Percentiles rank a stretch among this genome's conserved stretches.
Evolutionary conservation across 352 stramenopile species (phyloP).

Genomic region (Phytopythium litorale): DNA sequence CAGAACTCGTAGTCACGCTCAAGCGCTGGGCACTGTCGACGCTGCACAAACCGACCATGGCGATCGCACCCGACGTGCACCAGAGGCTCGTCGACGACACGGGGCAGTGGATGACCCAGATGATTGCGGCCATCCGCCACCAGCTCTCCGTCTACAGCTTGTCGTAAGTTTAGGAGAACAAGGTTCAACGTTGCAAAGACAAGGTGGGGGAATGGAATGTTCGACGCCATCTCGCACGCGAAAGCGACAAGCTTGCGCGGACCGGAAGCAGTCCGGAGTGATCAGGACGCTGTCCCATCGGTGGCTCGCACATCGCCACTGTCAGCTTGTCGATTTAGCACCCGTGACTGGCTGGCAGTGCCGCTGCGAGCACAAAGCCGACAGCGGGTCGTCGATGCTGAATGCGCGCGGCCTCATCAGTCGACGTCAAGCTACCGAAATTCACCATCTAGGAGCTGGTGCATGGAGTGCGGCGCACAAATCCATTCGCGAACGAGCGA

Average conservation of each 20-base stretch:
- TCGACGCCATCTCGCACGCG: not conserved
- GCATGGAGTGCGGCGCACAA: too few relatives aligned
- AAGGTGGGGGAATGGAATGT: not conserved
- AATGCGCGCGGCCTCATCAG: not conserved
- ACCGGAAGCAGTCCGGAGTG: not conserved
- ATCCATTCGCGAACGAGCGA: too few relatives aligned
- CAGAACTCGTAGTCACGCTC: constrained; percentile 25
- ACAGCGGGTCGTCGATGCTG: not conserved
- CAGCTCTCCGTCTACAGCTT: constrained; percentile 8
- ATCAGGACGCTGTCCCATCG: not conserved
- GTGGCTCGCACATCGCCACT: not conserved
- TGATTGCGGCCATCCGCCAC: constrained; percentile 4
- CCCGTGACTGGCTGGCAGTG: not conserved
- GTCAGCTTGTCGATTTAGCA: not conserved
- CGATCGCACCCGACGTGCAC: constrained; percentile 13
- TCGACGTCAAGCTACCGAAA: not conserved
- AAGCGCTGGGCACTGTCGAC: constrained; percentile 28
- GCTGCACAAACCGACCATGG: constrained; percentile 21
- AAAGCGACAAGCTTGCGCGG: not conserved
- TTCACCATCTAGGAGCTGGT: not conserved
- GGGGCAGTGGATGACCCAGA: constrained; percentile 9
- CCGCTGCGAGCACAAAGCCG: not conserved
- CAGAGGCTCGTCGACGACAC: constrained; percentile 6
- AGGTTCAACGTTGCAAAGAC: not conserved
- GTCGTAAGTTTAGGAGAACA: not conserved